A percentile compares a stretch with the other conserved stretches of the same genome.
Evolutionary conservation across 2,329 filamentous ascomycete species (phyloP).

Genomic region (Myotisia sp.): DNA sequence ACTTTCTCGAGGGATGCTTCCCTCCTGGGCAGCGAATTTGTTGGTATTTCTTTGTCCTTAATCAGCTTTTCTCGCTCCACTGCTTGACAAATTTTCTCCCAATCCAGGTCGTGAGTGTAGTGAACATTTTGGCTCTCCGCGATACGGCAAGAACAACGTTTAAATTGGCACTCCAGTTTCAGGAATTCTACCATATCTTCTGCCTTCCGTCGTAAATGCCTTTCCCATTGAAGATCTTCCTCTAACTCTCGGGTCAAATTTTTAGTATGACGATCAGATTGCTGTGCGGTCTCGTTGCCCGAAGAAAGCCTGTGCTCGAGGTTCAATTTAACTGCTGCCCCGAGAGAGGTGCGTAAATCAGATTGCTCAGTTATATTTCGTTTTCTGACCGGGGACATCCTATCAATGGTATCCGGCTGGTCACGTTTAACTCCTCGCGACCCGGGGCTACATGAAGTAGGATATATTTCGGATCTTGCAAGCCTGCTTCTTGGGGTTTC

Average conservation of each 20-base stretch:
- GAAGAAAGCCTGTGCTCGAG: slow-evolving; percentile 10
- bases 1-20: neutral
- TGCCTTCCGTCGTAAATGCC: slow-evolving; percentile 36
- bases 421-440: slow-evolving; percentile 21
- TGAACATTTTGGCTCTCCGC: slow-evolving; percentile 28
- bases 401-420: slow-evolving; percentile 8
- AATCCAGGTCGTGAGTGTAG: slow-evolving; percentile 29
- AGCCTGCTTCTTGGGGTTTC: slow-evolving; percentile 13
- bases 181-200: slow-evolving; percentile 42
- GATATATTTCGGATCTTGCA: slow-evolving; percentile 21
- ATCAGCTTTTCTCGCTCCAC: slow-evolving; percentile 6
- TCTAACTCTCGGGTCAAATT: slow-evolving; percentile 31
- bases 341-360: slow-evolving; percentile 11
- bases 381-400: slow-evolving; percentile 8
- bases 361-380: slow-evolving; percentile 5
- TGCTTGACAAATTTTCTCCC: slow-evolving; percentile 11
- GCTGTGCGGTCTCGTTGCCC: too few relatives aligned
- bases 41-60: neutral
- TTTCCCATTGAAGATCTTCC: slow-evolving; percentile 39
- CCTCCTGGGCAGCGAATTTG: neutral
- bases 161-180: slow-evolving; percentile 37
- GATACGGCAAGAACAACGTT: slow-evolving; percentile 34
- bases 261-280: too few relatives aligned
- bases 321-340: slow-evolving; percentile 8
- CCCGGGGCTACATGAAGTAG: slow-evolving; percentile 20